Evolutionary conservation across 2,329 filamentous ascomycete species (phyloP).

Genomic region (Talaromyces sp.): DNA sequence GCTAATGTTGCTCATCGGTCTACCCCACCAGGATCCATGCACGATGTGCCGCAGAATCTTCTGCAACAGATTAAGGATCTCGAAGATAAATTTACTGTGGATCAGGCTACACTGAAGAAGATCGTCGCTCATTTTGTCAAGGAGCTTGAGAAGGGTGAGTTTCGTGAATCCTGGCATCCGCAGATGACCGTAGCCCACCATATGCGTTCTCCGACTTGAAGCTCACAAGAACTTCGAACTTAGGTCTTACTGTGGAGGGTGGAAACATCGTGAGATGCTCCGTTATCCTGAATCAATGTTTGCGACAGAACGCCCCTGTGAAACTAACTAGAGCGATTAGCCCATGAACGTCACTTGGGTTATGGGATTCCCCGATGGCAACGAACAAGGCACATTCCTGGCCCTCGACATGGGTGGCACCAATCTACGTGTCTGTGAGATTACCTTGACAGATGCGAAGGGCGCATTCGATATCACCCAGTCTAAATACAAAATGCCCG

Average conservation of each 20-base stretch:
- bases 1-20: conserved; percentile 10
- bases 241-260: conserved; percentile 61
- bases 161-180: too few species aligned
- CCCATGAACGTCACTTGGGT: conserved; percentile 95
- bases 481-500: conserved; percentile 83
- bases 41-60: conserved; percentile 85
- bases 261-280: neutral
- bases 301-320: neutral
- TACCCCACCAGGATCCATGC: conserved; percentile 73
- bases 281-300: neutral
- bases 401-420: conserved; percentile 91
- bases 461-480: conserved; percentile 84
- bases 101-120: conserved; percentile 72
- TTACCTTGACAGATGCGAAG: conserved; percentile 74
- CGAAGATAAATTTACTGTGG: conserved; percentile 76
- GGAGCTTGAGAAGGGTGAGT: conserved; percentile 65
- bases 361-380: conserved; percentile 75
- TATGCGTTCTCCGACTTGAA: neutral
- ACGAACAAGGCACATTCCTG: conserved; percentile 78
- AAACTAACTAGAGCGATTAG: conserved; percentile 47
- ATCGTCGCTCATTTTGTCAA: conserved; percentile 62
- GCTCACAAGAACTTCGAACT: neutral
- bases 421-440: conserved; percentile 85
- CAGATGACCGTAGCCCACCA: too few species aligned
- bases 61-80: conserved; percentile 76